These are phyloP conservation scores for Candida chilensis DNA, from an alignment of 805 yeast species.

Conservation along the genomic window DNA sequence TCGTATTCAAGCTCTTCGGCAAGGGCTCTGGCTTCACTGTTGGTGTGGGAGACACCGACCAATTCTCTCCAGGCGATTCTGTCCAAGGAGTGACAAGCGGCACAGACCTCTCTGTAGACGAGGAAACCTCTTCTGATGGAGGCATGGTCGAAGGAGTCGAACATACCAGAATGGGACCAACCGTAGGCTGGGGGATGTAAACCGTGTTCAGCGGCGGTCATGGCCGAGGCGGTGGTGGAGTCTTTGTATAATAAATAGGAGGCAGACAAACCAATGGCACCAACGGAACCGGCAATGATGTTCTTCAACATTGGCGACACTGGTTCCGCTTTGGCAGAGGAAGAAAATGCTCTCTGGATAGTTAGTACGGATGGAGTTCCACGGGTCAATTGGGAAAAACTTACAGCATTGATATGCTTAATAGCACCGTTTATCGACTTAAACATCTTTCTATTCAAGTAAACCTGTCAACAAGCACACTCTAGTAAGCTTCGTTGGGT, in stretches of 20 bases:
- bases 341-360: not conserved
- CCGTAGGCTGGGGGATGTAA: conserved; percentile 88
- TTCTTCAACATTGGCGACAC: conserved; percentile 27
- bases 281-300: conserved; percentile 54
- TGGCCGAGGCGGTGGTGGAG: conserved; percentile 81
- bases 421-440: conserved; percentile 1
- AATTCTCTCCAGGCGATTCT: conserved; percentile 98
- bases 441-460: conserved; percentile 2
- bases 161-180: conserved; percentile 94
- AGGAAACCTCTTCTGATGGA: conserved; percentile 98
- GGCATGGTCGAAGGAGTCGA: conserved; percentile 86
- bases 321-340: not conserved
- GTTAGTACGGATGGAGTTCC: not conserved
- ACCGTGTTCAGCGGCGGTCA: conserved; percentile 99
- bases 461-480: too few relatives aligned
- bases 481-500: too few relatives aligned
- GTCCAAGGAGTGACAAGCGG: conserved; percentile 96
- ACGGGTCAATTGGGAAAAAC: not conserved
- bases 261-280: conserved; percentile 71
- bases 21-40: conserved; percentile 83
- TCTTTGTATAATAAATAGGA: conserved; percentile 79
- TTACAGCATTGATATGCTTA: conserved; percentile 1
- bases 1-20: conserved; percentile 97
- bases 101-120: conserved; percentile 98
- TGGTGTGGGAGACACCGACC: conserved; percentile 93